Percentiles rank a stretch among this genome's conserved stretches.
Conservation (phyloP, 371 early-diverging fungal species). For the Smittium culicis region DNA sequence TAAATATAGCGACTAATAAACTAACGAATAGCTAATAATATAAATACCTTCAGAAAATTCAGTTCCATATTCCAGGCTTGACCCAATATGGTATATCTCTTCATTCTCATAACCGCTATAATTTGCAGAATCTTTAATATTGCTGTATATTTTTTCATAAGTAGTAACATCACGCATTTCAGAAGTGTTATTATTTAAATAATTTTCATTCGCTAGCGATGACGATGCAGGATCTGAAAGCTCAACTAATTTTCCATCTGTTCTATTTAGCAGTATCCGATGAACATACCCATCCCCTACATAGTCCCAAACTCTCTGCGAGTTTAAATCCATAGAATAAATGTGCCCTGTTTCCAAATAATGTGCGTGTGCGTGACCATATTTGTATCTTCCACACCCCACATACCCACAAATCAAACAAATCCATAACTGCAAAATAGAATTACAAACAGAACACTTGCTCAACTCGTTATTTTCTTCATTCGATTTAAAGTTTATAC, state of each 20-base stretch:
- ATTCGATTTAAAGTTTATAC: neutral
- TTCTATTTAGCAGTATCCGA: slow-evolving; percentile 70
- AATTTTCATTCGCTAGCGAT: no score
- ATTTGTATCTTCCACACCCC: slow-evolving; percentile 66
- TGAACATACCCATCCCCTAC: slow-evolving; percentile 90
- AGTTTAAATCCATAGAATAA: slow-evolving; percentile 81
- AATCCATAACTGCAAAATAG: slow-evolving; percentile 72
- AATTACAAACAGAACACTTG: slow-evolving; percentile 56
- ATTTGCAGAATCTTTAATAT: no score
- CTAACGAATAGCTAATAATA: no score
- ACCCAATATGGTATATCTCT: no score
- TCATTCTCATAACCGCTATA: no score
- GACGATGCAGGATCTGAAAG: slow-evolving; percentile 44
- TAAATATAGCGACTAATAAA: no score
- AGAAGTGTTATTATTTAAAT: no score
- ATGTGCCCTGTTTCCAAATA: slow-evolving; percentile 62
- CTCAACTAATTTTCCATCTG: slow-evolving; percentile 84
- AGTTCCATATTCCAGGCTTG: no score
- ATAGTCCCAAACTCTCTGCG: slow-evolving; percentile 95
- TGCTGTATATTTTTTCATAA: no score
- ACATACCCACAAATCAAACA: slow-evolving; percentile 86
- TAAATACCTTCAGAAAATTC: no score
- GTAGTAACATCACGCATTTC: no score
- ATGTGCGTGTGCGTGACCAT: slow-evolving; percentile 77
- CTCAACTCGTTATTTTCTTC: neutral